Conservation (phyloP, 179 eudicot genomes). For the Heliamphora pulchella region DNA sequence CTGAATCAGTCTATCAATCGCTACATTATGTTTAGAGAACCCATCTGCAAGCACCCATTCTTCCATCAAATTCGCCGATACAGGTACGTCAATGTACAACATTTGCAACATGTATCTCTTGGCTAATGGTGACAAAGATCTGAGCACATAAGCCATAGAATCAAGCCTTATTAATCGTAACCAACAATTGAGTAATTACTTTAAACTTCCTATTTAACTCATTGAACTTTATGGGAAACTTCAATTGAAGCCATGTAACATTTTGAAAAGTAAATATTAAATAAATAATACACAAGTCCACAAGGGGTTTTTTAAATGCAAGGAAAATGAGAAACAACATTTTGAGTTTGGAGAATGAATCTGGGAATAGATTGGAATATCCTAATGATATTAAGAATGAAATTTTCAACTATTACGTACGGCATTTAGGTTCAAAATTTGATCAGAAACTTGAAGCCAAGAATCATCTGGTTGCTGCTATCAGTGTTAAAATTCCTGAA, state of each 20-base stretch:
- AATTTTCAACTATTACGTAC: too few species aligned
- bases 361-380: too few species aligned
- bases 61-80: slow-evolving; percentile 63
- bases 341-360: too few species aligned
- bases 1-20: slow-evolving; percentile 81
- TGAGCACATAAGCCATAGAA: slow-evolving; percentile 28
- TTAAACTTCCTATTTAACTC: neutral
- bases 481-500: too few species aligned
- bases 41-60: slow-evolving; percentile 97
- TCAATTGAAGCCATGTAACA: neutral
- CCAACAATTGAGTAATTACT: neutral
- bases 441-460: too few species aligned
- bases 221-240: neutral
- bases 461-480: too few species aligned
- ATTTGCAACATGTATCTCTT: slow-evolving; percentile 81
- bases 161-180: slow-evolving; percentile 1
- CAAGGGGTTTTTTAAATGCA: too few species aligned
- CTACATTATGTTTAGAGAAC: slow-evolving; percentile 69
- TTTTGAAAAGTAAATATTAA: too few species aligned
- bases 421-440: too few species aligned
- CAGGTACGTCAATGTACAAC: slow-evolving; percentile 66
- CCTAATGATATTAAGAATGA: too few species aligned
- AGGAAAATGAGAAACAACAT: too few species aligned
- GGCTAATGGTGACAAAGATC: slow-evolving; percentile 90
- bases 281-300: too few species aligned